Percentiles rank a stretch among this genome's conserved stretches.
Conservation (phyloP, 75 land plant species). For the Gnetum montanum region DNA sequence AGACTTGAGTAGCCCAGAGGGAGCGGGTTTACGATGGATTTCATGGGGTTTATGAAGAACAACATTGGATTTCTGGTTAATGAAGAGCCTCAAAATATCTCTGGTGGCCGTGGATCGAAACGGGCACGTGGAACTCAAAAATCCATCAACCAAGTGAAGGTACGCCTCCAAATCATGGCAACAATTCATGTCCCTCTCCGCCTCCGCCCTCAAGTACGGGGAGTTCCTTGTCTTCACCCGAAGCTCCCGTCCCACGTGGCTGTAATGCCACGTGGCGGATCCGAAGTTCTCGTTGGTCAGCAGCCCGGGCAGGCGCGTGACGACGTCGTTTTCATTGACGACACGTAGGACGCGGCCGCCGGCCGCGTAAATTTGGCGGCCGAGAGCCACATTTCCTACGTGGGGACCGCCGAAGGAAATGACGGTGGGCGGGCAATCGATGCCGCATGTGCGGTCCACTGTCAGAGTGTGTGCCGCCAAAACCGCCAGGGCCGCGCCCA, state of each 20-base stretch:
- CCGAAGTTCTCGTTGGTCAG: constrained; percentile 17
- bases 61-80: constrained; percentile 4
- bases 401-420: too few relatives aligned
- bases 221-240: constrained; percentile 43
- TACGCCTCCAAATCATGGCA: constrained; percentile 31
- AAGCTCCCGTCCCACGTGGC: constrained; percentile 67
- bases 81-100: background rate
- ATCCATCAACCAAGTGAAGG: constrained; percentile 17
- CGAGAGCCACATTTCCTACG: too few relatives aligned
- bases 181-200: constrained; percentile 27
- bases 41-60: too few relatives aligned
- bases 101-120: constrained; percentile 5
- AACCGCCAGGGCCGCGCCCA: too few relatives aligned
- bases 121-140: constrained; percentile 11
- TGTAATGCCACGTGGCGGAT: constrained; percentile 38
- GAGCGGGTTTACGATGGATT: too few relatives aligned
- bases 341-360: constrained; percentile 59
- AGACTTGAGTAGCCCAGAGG: too few relatives aligned
- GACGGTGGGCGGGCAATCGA: too few relatives aligned
- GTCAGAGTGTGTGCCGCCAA: too few relatives aligned
- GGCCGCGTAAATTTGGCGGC: too few relatives aligned
- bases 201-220: constrained; percentile 50
- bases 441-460: too few relatives aligned
- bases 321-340: constrained; percentile 54
- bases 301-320: constrained; percentile 59